Percentiles rank a stretch among this genome's conserved stretches.
Conservation (phyloP, 139 green algal genomes). For the Micractinium sp. region DNA sequence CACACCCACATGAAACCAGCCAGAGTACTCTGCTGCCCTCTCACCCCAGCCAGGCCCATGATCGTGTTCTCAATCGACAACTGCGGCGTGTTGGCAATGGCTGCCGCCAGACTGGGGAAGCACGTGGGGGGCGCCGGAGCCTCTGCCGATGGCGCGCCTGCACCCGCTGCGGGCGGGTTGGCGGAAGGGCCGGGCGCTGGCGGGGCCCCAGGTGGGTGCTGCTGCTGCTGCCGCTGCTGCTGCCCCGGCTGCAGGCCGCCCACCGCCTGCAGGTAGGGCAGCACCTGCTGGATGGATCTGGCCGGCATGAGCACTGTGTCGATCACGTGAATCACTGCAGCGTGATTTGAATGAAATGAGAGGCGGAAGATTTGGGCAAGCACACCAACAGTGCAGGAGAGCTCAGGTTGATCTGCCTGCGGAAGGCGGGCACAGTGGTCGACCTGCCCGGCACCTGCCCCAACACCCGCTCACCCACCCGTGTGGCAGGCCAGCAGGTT, state of each 20-base stretch:
- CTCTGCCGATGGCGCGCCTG: not conserved
- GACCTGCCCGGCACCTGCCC: too few relatives aligned
- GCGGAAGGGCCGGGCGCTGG: not conserved
- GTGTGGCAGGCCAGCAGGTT: slow-evolving; percentile 15
- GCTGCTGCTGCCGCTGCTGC: too few relatives aligned
- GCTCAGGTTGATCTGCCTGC: too few relatives aligned
- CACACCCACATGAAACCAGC: too few relatives aligned
- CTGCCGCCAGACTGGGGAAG: not conserved
- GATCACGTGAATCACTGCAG: slow-evolving; percentile 13
- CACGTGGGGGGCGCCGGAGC: not conserved
- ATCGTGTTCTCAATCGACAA: not conserved
- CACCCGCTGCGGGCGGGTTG: too few relatives aligned
- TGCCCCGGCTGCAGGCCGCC: slow-evolving; percentile 9
- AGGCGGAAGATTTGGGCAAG: too few relatives aligned
- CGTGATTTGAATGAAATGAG: too few relatives aligned
- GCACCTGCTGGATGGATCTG: not conserved
- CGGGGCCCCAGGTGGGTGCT: too few relatives aligned
- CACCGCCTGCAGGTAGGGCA: not conserved
- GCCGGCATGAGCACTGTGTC: slow-evolving; percentile 15
- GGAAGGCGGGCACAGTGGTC: too few relatives aligned
- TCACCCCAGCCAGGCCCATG: not conserved
- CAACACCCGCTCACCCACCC: not conserved
- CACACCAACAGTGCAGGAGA: too few relatives aligned
- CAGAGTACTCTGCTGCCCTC: not conserved
- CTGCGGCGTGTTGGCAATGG: not conserved